Base-by-base conservation (phyloP, 805 yeast species). In the Yarrowia bubula region DNA sequence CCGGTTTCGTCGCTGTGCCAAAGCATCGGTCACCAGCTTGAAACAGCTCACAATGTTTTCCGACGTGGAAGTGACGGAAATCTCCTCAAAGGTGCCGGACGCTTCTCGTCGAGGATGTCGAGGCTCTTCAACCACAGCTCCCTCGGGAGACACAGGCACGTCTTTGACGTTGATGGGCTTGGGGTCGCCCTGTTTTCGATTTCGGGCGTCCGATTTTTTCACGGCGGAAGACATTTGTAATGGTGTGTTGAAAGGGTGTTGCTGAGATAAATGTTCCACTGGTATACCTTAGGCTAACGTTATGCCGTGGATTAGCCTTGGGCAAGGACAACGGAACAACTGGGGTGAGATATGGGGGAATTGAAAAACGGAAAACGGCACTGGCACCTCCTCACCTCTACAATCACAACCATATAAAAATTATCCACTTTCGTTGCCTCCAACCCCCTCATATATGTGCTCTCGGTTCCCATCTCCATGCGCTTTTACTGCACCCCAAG, bases 1-100 rank as follows among this genome's bases (percentile, higher is more conserved):
- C 14, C 48, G 37, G 41, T 65, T 65, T 15, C 66, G 67, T 17
- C 67, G 66, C 53, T 65, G 67, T 4, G 67, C 67, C n/a, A 57
- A 53, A 13, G 66, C 65, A 31, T 65, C 67, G 11, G 67, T 48
- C 11, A 65, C 44, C 18, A 65, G 60, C 46, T 65, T 65, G 53
- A 65, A 65, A 13, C 58, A 55, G 18, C 46, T 31, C 33, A 41
- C 63, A n/a, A 46, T 47, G 46, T 55, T 43, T 9, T 32, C 53
- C 33, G 57, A 41, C 15, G 66, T 58, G 11, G 64, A 58, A 8
- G 64, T 58, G 43, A 58, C 64, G 41, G 64, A 58, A 22, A 58
- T 58, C 51, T 58, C 64, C 43, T 58, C 64, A 44, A 58, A 58
- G 6, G 64, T 43, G 8, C 64, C 51, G 3, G 47, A 41, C 11